Conservation (phyloP, 2,329 filamentous ascomycete species). For the Cladosporium sphaerospermum region DNA sequence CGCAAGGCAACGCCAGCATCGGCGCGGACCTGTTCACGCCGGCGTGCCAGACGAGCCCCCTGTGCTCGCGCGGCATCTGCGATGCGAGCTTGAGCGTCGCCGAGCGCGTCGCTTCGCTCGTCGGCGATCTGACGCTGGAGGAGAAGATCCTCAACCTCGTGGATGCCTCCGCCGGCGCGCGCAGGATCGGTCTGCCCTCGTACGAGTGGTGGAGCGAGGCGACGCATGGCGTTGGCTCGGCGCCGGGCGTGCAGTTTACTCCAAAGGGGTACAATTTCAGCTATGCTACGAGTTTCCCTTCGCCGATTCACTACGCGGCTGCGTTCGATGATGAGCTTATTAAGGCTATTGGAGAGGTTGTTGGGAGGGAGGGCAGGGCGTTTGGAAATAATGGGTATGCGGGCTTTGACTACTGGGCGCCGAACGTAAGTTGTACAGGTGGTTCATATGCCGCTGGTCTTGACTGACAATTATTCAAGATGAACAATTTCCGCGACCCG, state of each 20-base stretch:
- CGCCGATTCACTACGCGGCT: constrained; percentile 54
- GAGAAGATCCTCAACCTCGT: constrained; percentile 35
- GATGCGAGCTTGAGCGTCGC: constrained; percentile 2
- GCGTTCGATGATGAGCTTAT: constrained; percentile 58
- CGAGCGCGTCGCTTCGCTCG: constrained; percentile 4
- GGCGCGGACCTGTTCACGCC: constrained; percentile 6
- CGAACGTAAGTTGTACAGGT: constrained; percentile 51
- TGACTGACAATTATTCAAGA: not conserved
- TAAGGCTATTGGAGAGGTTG: constrained; percentile 47
- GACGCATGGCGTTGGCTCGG: constrained; percentile 42
- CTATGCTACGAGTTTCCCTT: constrained; percentile 58
- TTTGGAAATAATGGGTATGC: constrained; percentile 47
- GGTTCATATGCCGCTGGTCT: not conserved
- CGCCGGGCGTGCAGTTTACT: constrained; percentile 9
- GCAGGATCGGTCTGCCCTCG: constrained; percentile 47
- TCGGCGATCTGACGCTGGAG: not conserved
- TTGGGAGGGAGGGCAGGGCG: constrained; percentile 54
- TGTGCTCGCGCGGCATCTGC: constrained; percentile 4
- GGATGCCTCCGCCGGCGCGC: constrained; percentile 43
- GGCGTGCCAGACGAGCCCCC: constrained; percentile 7
- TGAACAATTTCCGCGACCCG: constrained; percentile 10
- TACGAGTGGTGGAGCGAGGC: constrained; percentile 56
- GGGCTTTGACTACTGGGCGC: constrained; percentile 55
- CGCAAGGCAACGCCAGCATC: constrained; percentile 1
- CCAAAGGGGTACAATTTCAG: constrained; percentile 34